Base-by-base conservation (phyloP, 1,284 basidiomycete species). In the Puccinia triticina region DNA sequence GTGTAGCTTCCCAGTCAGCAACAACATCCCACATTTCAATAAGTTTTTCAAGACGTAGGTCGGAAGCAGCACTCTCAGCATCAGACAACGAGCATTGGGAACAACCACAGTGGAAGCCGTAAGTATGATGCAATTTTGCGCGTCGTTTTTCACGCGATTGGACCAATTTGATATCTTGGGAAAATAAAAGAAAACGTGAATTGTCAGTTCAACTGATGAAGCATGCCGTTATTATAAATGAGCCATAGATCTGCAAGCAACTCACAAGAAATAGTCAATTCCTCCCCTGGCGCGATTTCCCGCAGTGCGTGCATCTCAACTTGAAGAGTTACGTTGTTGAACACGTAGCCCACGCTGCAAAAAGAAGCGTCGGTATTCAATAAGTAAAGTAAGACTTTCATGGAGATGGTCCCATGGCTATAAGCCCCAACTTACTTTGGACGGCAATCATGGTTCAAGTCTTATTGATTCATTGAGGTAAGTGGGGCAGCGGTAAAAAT, bases 401-500 rank as follows among this genome's bases (percentile, higher is more conserved):
- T 10, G 11, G 21, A 67, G 66, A 67, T 37, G 5, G 32, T 37
- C 26, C 10, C 3, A n/a, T n/a, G n/a, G n/a, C n/a, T n/a, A n/a
- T n/a, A 53, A 46, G 37, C 48, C 50, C 48, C 23, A 29, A 48
- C 37, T 55, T 69, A 67, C 48, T 79, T 79, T 8, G 77, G 77
- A 43, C 77, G 77, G 37, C 77, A 79, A n/a, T 43, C 77, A 32
- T 79, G 77, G 50, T 79, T 79, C 16, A 79, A 43, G 26, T 79
- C 77, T 67, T 23, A 1, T 10, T 21, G 11, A 5, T 40, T 43
- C 48, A 57, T 26, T 11, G 18, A 23, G 43, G 34, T 23, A 7
- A 5, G 29, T 40, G 5, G 34, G 32, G 16, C 23, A 18, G 32
- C 26, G 11, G 48, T 37, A 18, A 37, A 37, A 32, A 46, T 29